Evolutionary conservation across 2,329 filamentous ascomycete genomes (phyloP).

Genomic region (Hortaea werneckii): DNA sequence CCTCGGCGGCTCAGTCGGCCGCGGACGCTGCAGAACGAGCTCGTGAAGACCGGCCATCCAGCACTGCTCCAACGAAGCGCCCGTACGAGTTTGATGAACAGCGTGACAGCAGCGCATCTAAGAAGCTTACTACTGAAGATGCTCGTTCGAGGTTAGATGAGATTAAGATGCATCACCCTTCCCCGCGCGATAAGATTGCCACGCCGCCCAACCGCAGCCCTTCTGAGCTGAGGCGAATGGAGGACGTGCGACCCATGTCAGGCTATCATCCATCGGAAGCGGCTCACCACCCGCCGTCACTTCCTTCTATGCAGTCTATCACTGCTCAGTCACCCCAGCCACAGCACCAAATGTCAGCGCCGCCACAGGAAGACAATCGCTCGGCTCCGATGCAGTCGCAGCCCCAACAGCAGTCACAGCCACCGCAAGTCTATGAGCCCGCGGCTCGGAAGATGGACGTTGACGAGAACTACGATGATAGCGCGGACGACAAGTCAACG

Average conservation of each 20-base stretch:
- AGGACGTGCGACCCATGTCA: slow-evolving; percentile 51
- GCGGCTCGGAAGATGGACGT: slow-evolving; percentile 93
- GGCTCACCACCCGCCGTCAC: slow-evolving; percentile 68
- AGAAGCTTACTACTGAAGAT: slow-evolving; percentile 85
- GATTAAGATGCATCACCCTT: slow-evolving; percentile 59
- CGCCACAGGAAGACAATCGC: slow-evolving; percentile 34
- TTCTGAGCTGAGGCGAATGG: slow-evolving; percentile 53
- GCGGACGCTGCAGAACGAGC: slow-evolving; percentile 59
- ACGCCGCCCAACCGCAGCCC: slow-evolving; percentile 71
- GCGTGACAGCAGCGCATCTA: slow-evolving; percentile 39
- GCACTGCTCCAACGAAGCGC: slow-evolving; percentile 67
- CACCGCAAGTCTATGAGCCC: slow-evolving; percentile 53
- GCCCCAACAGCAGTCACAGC: slow-evolving; percentile 33
- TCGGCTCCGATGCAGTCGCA: slow-evolving; percentile 32
- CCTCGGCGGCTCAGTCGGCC: slow-evolving; percentile 45
- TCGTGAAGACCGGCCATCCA: slow-evolving; percentile 64
- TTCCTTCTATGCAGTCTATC: slow-evolving; percentile 38
- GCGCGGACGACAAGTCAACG: slow-evolving; percentile 64
- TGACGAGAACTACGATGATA: slow-evolving; percentile 95
- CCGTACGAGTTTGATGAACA: slow-evolving; percentile 90
- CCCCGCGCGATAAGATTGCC: slow-evolving; percentile 37
- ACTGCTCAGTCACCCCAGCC: slow-evolving; percentile 41
- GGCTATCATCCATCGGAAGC: slow-evolving; percentile 87
- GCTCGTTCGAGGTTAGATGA: slow-evolving; percentile 79
- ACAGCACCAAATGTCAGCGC: slow-evolving; percentile 39